Evolutionary conservation across 768 basidiomycete species (phyloP).

Genomic region (Lentinus brumalis): DNA sequence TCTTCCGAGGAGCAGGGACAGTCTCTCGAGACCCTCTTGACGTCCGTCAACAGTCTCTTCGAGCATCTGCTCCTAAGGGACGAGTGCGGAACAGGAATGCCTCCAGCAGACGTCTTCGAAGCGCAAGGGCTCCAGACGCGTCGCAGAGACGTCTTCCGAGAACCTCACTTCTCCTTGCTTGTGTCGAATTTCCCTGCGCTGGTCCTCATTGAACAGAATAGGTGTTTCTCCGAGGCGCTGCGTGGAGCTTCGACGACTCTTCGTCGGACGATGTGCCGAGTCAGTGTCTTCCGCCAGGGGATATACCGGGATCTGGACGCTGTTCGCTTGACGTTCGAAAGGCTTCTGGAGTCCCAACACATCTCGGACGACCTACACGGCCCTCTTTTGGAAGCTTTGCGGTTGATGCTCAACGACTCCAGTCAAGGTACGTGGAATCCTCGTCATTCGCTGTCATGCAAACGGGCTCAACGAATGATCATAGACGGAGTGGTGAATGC

Average conservation of each 20-base stretch:
- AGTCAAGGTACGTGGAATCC: slow-evolving; percentile 47
- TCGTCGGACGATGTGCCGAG: slow-evolving; percentile 60
- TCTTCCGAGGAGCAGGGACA: slow-evolving; percentile 39
- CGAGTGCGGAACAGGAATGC: slow-evolving; percentile 40
- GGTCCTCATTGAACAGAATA: slow-evolving; percentile 69
- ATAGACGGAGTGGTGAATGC: slow-evolving; percentile 18
- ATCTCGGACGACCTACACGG: slow-evolving; percentile 46
- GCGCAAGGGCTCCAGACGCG: slow-evolving; percentile 71
- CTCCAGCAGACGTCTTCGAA: slow-evolving; percentile 58
- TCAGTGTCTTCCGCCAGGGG: slow-evolving; percentile 70
- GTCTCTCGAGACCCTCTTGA: slow-evolving; percentile 53
- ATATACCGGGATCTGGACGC: slow-evolving; percentile 76
- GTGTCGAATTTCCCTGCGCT: slow-evolving; percentile 67
- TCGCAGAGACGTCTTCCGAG: slow-evolving; percentile 65
- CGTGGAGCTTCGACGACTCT: slow-evolving; percentile 52
- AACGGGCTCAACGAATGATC: not conserved
- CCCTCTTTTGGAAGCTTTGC: slow-evolving; percentile 65
- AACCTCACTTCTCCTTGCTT: slow-evolving; percentile 65
- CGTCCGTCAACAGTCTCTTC: slow-evolving; percentile 65
- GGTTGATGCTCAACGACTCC: slow-evolving; percentile 64
- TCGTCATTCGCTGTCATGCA: not conserved
- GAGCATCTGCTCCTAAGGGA: slow-evolving; percentile 58
- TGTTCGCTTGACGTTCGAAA: slow-evolving; percentile 69
- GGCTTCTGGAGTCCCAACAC: slow-evolving; percentile 43
- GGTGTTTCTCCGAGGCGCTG: slow-evolving; percentile 49